Evolutionary conservation across 78 protist species (phyloP).

Genomic region (Speleostelium caveatum): DNA sequence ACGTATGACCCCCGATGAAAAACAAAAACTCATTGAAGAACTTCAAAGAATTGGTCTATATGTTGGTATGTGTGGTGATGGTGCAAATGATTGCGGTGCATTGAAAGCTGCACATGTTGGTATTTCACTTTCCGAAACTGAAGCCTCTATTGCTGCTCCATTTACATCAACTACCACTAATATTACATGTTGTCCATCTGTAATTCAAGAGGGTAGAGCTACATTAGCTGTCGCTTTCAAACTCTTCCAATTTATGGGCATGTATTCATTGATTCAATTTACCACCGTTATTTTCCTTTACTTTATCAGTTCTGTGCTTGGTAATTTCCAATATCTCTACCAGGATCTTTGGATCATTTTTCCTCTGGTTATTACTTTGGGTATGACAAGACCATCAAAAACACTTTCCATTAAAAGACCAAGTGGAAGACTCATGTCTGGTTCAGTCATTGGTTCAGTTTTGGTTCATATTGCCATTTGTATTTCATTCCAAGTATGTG

Average conservation of each 20-base stretch:
- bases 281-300: conserved; percentile 83
- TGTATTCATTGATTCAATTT: conserved; percentile 96
- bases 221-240: conserved; percentile 97
- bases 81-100: conserved; percentile 99
- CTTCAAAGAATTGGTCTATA: conserved; percentile 83
- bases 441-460: conserved; percentile 66
- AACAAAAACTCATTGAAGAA: conserved; percentile 73
- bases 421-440: conserved; percentile 59
- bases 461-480: conserved; percentile 50
- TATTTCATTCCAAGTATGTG: not conserved
- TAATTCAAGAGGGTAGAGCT: conserved; percentile 92
- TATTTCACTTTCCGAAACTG: conserved; percentile 87
- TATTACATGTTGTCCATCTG: conserved; percentile 51
- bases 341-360: conserved; percentile 83
- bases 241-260: conserved; percentile 96
- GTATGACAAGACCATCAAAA: conserved; percentile 75
- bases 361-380: conserved; percentile 86
- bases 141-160: conserved; percentile 99
- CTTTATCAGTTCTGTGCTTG: conserved; percentile 46
- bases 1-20: conserved; percentile 90
- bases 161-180: conserved; percentile 93
- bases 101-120: conserved; percentile 98
- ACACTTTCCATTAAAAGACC: conserved; percentile 64
- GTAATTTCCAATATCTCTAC: conserved; percentile 81
- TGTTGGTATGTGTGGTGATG: conserved; percentile 99